Base-by-base conservation (phyloP, 164 flowering plant species). In the Annona squamosa region DNA sequence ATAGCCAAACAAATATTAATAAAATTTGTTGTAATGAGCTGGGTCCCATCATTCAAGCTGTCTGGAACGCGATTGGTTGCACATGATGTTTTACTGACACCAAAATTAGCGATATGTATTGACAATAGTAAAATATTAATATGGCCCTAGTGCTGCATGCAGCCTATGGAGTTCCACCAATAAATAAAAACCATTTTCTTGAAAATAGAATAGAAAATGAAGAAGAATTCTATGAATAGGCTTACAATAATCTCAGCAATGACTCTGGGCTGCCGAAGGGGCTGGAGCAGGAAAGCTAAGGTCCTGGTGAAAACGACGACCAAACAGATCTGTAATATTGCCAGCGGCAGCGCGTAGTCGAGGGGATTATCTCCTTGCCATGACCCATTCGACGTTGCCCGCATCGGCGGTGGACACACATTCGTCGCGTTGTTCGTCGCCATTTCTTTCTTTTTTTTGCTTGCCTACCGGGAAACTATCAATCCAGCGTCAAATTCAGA, bases 201-300 rank as follows among this genome's bases (percentile, higher is more conserved):
- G 37, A 52, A 52, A 4, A 52, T 7, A 52, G 13, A 56, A 16
- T 37, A 7, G 5, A 37, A 46, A 2, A 26, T 67, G 3, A 42
- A 16, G 41, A 3, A n/a, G 64, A 62, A 4, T 17, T 19, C 13
- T 4, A 19, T 4, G 13, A 16, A 52, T 10, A 52, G 5, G 45
- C 79, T 48, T 68, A 80, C 82, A 68, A 80, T 80, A 26, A 80
- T 68, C 70, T 80, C 82, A 0, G 82, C 82, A 2, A 80, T 77
- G 75, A 80, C 82, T 48, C 82, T 71, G 4, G 82, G 82, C 48
- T 80, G 82, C 43, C 82, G 67, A 5, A 80, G 70, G 43, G 82
- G 82, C 65, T 71, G 73, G 26, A 80, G 71, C 42, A 80, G 62
- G 42, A 71, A 68, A 57, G 77, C 77, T 18, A 80, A 73, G 12